Conservation (phyloP, 2,329 filamentous ascomycete genomes). For the Colletotrichum higginsianum region DNA sequence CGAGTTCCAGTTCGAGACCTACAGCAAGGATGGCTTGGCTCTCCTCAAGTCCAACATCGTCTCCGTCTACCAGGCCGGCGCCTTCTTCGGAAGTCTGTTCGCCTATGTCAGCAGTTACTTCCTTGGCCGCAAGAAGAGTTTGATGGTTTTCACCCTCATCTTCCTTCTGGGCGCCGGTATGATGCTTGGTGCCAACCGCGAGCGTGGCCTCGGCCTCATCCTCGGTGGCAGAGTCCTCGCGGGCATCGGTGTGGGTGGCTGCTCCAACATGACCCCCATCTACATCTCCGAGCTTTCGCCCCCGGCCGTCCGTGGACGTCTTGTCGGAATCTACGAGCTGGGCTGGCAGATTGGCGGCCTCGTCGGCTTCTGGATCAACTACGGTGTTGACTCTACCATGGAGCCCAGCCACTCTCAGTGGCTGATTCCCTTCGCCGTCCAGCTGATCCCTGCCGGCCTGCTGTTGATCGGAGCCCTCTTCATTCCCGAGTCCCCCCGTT, state of each 20-base stretch:
- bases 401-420: slow-evolving; percentile 67
- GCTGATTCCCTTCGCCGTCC: slow-evolving; percentile 76
- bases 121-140: slow-evolving; percentile 75
- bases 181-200: slow-evolving; percentile 77
- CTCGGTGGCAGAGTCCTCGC: slow-evolving; percentile 75
- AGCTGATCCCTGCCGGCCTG: slow-evolving; percentile 76
- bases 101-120: slow-evolving; percentile 78
- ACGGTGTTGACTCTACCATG: slow-evolving; percentile 70
- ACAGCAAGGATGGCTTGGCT: slow-evolving; percentile 64
- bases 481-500: slow-evolving; percentile 77
- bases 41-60: slow-evolving; percentile 82
- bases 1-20: slow-evolving; percentile 76
- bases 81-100: slow-evolving; percentile 84
- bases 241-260: slow-evolving; percentile 74
- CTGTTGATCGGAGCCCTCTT: slow-evolving; percentile 72
- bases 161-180: slow-evolving; percentile 81
- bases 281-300: slow-evolving; percentile 74
- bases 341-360: slow-evolving; percentile 76
- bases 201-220: slow-evolving; percentile 75
- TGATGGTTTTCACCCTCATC: slow-evolving; percentile 72
- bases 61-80: slow-evolving; percentile 85
- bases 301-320: slow-evolving; percentile 74
- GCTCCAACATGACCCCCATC: slow-evolving; percentile 74
- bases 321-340: slow-evolving; percentile 78
- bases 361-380: slow-evolving; percentile 75